Evolutionary conservation across 2,329 filamentous ascomycete species (phyloP), one percentile per base, ranked within the genome.

Genomic region (Alternaria panax): DNA sequence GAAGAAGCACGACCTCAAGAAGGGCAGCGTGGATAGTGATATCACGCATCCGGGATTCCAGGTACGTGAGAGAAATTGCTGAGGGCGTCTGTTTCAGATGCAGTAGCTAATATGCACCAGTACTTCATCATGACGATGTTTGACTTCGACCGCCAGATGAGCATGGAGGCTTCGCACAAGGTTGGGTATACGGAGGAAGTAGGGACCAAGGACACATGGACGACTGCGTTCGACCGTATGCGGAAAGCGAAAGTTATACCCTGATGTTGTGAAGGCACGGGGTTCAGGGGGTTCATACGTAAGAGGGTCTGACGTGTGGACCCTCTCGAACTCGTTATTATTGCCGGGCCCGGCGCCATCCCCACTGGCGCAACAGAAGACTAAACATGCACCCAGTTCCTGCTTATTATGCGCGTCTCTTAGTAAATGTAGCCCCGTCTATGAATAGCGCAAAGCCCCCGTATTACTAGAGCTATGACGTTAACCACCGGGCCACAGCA

Each of bases 91-190:
- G 18, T n/a, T 6, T 9, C 6, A 7, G 16, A 8, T 40, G 25
- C 14, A 36, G 12, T 28, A 46, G 43, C 51, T 68, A 27, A 68
- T 40, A 20, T 20, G 27, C 30, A 3, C 7, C 45, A 75, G 73
- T 70, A 74, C 46, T 73, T 65, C 46, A 75, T 75, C 55, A 75
- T 75, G 73, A 74, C 68, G 0, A 68, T 73, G 81, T 69, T 84
- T 50, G 79, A 77, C 6, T 84, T 84, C 60, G 81, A 85, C 60
- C 75, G 82, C 24, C 80, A 83, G 51, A 68, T 84, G 64, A 82
- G 80, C 54, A 66, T 82, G 47, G 71, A 78, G 24, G 79, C 74
- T 28, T 67, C 83, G 12, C 74, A 78, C 20, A 69, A 67, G 7
- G 68, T 76, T 4, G 69, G 72, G 8, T 85, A 83, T 50, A 67